Conservation (phyloP, 2,329 filamentous ascomycete genomes). For the Aspergillus proliferans region DNA sequence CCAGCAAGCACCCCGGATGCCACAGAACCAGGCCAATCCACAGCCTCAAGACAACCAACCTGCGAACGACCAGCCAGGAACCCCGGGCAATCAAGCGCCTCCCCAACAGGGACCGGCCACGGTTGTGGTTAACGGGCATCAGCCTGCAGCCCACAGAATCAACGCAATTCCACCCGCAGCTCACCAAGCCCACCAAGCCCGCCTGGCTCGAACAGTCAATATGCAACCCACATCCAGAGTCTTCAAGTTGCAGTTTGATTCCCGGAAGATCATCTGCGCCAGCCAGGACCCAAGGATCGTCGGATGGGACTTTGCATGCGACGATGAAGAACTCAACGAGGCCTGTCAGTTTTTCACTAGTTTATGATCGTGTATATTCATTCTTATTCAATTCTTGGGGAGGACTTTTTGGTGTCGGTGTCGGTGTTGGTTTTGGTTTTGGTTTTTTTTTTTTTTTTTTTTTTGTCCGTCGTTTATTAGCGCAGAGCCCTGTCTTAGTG, state of each 20-base stretch:
- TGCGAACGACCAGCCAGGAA: neutral
- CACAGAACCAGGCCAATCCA: neutral
- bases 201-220: conserved; percentile 1
- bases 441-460: too few species aligned
- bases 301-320: conserved; percentile 95
- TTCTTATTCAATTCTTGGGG: neutral
- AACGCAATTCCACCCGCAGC: conserved; percentile 10
- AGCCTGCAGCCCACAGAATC: neutral
- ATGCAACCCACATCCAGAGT: conserved; percentile 54
- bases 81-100: neutral
- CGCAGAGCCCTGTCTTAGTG: too few species aligned
- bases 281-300: conserved; percentile 88
- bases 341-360: conserved; percentile 68
- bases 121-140: neutral
- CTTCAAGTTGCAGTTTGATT: conserved; percentile 96
- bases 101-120: neutral
- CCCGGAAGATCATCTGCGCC: conserved; percentile 86
- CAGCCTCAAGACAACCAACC: neutral
- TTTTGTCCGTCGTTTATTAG: too few species aligned
- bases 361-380: conserved; percentile 18
- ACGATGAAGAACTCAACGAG: conserved; percentile 71
- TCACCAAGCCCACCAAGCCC: conserved; percentile 14
- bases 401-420: too few species aligned
- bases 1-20: neutral
- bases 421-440: too few species aligned